phyloP scores from a whole-genome alignment of 768 basidiomycete genomes.

The Tulasnella calospora region DNA sequence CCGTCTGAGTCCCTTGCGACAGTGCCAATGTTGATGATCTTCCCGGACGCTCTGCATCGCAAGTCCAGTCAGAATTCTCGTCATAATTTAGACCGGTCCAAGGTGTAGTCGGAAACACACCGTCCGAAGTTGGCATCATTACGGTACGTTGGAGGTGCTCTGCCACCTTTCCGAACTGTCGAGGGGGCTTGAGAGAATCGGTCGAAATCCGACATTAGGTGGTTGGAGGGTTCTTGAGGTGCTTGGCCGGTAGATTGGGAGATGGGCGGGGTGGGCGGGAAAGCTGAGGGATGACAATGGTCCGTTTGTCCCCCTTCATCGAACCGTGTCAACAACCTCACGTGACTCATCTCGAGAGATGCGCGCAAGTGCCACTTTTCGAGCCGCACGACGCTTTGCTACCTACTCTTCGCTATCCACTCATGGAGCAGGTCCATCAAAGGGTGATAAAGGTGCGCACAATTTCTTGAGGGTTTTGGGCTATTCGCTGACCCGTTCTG shows the following conservation, averaged over 20 bases:
- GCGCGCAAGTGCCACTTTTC: not conserved
- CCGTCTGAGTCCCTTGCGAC: constrained; percentile 23
- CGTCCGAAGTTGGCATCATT: constrained; percentile 22
- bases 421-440: not conserved
- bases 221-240: not conserved
- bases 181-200: constrained; percentile 11
- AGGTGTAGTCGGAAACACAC: not conserved
- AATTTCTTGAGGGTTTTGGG: not conserved
- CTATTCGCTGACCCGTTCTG: not conserved
- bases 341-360: not conserved
- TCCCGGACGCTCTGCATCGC: constrained; percentile 21
- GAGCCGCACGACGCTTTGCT: not conserved
- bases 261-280: not conserved
- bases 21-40: constrained; percentile 20
- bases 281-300: not conserved
- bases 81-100: not conserved
- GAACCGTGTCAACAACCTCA: not conserved
- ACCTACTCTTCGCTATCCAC: not conserved
- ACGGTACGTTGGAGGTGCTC: constrained; percentile 20
- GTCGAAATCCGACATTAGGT: not conserved
- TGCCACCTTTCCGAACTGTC: not conserved
- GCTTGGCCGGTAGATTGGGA: not conserved
- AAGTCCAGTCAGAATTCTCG: not conserved
- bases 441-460: constrained; percentile 9
- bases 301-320: not conserved